These are phyloP conservation scores for Metarhizium album DNA, from an alignment of 2,329 filamentous ascomycete species.

Conservation along the genomic window DNA sequence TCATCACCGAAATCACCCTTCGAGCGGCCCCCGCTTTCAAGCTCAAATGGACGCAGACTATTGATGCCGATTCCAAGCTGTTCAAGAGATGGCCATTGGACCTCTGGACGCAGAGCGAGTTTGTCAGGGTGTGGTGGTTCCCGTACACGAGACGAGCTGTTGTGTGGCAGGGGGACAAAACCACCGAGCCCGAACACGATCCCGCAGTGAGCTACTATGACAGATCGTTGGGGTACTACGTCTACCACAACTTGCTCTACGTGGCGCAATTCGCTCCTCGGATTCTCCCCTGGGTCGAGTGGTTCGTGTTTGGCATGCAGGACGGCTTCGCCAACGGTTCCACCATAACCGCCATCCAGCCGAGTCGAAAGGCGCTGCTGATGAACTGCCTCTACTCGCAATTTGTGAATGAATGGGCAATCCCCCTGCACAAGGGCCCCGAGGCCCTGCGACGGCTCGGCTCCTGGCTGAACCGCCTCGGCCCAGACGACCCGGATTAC, in stretches of 20 bases:
- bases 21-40: constrained; percentile 70
- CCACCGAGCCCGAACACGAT: constrained; percentile 46
- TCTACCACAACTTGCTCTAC: constrained; percentile 87
- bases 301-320: constrained; percentile 96
- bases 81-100: constrained; percentile 59
- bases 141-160: constrained; percentile 84
- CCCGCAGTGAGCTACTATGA: constrained; percentile 70
- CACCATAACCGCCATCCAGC: constrained; percentile 65
- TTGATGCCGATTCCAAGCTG: constrained; percentile 59
- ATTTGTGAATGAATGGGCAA: constrained; percentile 96
- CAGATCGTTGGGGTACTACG: constrained; percentile 67
- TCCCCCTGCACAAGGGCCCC: constrained; percentile 75
- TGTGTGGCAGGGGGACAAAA: constrained; percentile 80
- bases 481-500: constrained; percentile 52
- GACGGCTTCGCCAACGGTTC: constrained; percentile 74
- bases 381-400: constrained; percentile 99
- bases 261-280: constrained; percentile 66
- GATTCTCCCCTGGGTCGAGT: constrained; percentile 80
- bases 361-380: constrained; percentile 67
- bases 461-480: constrained; percentile 65
- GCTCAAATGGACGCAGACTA: constrained; percentile 76
- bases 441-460: constrained; percentile 76
- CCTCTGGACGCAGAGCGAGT: constrained; percentile 79
- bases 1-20: constrained; percentile 83
- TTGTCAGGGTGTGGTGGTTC: constrained; percentile 94